Percentiles rank a stretch among this genome's conserved stretches.
Evolutionary conservation across 1,284 basidiomycete species (phyloP).

Genomic region (Ustilago crameri): DNA sequence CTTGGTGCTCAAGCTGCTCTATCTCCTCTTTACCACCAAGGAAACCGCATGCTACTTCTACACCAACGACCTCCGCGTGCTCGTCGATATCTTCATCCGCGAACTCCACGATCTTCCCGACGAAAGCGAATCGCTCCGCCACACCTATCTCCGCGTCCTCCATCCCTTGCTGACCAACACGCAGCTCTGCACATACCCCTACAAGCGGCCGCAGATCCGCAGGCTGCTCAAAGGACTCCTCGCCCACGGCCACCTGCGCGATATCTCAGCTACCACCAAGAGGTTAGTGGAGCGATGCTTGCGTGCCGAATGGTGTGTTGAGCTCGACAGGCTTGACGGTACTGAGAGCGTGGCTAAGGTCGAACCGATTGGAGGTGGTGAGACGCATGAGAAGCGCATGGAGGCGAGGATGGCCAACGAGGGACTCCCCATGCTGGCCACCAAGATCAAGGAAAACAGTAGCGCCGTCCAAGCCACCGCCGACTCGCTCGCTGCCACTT

Average conservation of each 20-base stretch:
- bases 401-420: slow-evolving; percentile 31
- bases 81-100: slow-evolving; percentile 95
- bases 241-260: slow-evolving; percentile 78
- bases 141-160: slow-evolving; percentile 95
- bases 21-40: slow-evolving; percentile 91
- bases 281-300: slow-evolving; percentile 93
- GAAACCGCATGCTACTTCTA: slow-evolving; percentile 97
- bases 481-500: slow-evolving; percentile 17
- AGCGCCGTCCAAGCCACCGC: slow-evolving; percentile 21
- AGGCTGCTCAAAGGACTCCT: slow-evolving; percentile 83
- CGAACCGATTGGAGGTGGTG: slow-evolving; percentile 49
- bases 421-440: slow-evolving; percentile 42
- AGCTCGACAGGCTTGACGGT: slow-evolving; percentile 54
- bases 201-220: slow-evolving; percentile 91
- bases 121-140: slow-evolving; percentile 92
- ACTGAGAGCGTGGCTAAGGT: slow-evolving; percentile 28
- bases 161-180: slow-evolving; percentile 95
- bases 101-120: slow-evolving; percentile 91
- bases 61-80: slow-evolving; percentile 93
- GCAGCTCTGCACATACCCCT: slow-evolving; percentile 82
- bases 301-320: slow-evolving; percentile 82
- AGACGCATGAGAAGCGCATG: slow-evolving; percentile 41
- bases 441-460: slow-evolving; percentile 29
- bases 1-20: slow-evolving; percentile 92
- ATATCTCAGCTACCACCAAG: slow-evolving; percentile 80